Evolutionary conservation across 2,329 filamentous ascomycete genomes (phyloP), one percentile per base, ranked within the genome.

Genomic region (Sclerotinia sclerotiorum): DNA sequence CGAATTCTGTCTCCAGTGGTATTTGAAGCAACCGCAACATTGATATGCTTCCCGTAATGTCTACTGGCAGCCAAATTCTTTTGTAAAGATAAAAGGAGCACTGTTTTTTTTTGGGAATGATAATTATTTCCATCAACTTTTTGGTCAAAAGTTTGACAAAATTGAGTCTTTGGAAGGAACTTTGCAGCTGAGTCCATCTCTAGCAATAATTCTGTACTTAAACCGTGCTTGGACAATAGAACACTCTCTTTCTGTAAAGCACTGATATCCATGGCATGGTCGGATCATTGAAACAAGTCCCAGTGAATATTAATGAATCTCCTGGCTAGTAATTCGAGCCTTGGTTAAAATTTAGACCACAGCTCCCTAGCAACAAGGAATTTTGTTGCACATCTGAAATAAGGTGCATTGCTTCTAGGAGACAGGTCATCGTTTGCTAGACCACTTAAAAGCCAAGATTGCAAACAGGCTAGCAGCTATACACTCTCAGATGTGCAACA

Each of bases 351-450:
- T 42, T 42, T 2, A 7, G 55, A 24, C 35, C 29, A 42, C 39
- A 42, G 1, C 2, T 58, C 24, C 1, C 11, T 44, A 49, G 48
- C 24, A 24, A n/a, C 21, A 24, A 13, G 19, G 24, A 24, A n/a
- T 58, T 58, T 58, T 58, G 35, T 58, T 58, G 35, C 55, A 42
- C 8, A 42, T 57, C 55, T 57, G 11, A 57, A 15, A 24, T 39
- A 21, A 39, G 11, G 7, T 24, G 55, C 15, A 57, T 39, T 57
- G 32, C 55, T 27, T 56, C 32, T 13, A 35, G 2, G 15, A 8
- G 55, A 21, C 17, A 58, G 27, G 15, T 42, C 8, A 44, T 27
- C 35, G 2, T 58, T 21, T 44, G 55, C 6, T 44, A 19, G 8
- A 24, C 11, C 7, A n/a, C 1, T 39, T 10, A 57, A 7, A 5